phyloP scores from a whole-genome alignment of 2,329 filamentous ascomycete species.

The Pseudogymnoascus sp. region DNA sequence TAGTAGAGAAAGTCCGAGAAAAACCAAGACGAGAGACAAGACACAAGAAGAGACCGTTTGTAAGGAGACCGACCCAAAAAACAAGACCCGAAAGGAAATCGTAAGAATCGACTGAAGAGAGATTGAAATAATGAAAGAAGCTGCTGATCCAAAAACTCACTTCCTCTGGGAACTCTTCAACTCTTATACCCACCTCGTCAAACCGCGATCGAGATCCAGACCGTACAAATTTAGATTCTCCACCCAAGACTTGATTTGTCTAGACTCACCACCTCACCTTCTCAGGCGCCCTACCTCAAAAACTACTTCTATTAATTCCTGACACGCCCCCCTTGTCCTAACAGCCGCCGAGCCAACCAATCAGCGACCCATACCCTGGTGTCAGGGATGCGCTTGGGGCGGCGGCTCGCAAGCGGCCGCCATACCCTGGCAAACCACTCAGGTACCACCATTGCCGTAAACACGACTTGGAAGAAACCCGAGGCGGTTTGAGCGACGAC shows the following conservation, averaged over 20 bases:
- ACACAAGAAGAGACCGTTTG: background rate
- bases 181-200: background rate
- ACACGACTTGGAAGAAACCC: background rate
- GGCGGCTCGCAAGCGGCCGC: background rate
- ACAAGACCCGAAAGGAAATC: background rate
- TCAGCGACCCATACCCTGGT: background rate
- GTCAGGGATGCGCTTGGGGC: background rate
- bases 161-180: background rate
- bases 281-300: background rate
- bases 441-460: background rate
- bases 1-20: background rate
- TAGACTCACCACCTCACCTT: background rate
- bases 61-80: background rate
- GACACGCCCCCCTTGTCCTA: background rate
- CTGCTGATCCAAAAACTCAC: background rate
- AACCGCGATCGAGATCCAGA: background rate
- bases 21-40: background rate
- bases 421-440: background rate
- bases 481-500: background rate
- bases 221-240: background rate
- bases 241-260: background rate
- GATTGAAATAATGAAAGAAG: background rate
- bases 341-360: background rate
- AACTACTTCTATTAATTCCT: background rate
- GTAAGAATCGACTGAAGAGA: background rate